These are phyloP conservation scores for Haplosporangium gracile DNA, from an alignment of 192 early-diverging fungal genomes.

Conservation along the genomic window DNA sequence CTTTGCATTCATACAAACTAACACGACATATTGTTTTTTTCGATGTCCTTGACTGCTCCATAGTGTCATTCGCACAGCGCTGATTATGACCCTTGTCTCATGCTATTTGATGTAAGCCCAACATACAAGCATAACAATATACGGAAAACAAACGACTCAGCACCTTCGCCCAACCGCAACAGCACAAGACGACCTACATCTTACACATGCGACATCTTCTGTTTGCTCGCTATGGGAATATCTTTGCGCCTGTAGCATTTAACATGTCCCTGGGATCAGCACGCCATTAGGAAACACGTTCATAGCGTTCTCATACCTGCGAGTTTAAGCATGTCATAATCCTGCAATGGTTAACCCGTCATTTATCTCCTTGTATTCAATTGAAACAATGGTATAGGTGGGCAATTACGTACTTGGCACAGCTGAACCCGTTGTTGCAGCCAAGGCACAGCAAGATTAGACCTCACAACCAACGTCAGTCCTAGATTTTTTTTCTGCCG, in stretches of 20 bases:
- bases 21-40: background rate
- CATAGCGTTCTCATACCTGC: background rate
- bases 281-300: background rate
- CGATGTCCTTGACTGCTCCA: background rate
- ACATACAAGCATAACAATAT: background rate
- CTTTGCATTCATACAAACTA: too few relatives aligned
- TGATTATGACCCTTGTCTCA: constrained; percentile 69
- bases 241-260: too few relatives aligned
- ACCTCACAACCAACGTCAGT: constrained; percentile 28
- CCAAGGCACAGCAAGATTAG: constrained; percentile 80
- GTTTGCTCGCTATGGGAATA: too few relatives aligned
- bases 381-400: constrained; percentile 69
- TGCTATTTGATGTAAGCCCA: constrained; percentile 74
- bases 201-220: background rate
- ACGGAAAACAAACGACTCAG: background rate
- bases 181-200: too few relatives aligned
- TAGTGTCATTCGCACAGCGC: constrained; percentile 69
- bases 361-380: background rate
- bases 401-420: constrained; percentile 91
- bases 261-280: too few relatives aligned
- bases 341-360: background rate
- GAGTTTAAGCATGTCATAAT: background rate
- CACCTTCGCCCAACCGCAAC: background rate
- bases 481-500: background rate
- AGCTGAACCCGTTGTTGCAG: constrained; percentile 85